phyloP scores from a whole-genome alignment of 192 early-diverging fungal species.

The Phycomyces nitens region DNA sequence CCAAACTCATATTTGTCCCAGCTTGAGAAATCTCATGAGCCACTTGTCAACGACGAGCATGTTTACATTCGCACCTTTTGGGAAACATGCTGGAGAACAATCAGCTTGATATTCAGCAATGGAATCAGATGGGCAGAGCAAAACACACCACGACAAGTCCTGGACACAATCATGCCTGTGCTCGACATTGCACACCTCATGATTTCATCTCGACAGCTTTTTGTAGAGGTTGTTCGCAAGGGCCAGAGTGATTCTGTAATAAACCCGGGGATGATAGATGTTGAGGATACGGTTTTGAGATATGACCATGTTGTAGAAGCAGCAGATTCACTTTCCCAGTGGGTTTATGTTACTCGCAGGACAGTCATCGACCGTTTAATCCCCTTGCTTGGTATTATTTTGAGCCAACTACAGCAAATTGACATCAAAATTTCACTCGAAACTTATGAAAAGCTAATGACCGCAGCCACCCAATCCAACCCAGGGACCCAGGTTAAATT shows the following conservation, averaged over 20 bases:
- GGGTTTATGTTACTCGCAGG: slow-evolving; percentile 30
- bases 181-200: slow-evolving; percentile 21
- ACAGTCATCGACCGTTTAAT: slow-evolving; percentile 21
- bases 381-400: slow-evolving; percentile 14
- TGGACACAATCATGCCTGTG: slow-evolving; percentile 17
- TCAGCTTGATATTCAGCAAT: slow-evolving; percentile 9
- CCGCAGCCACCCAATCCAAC: slow-evolving; percentile 25
- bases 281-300: neutral
- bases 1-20: neutral
- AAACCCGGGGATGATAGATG: neutral
- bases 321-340: slow-evolving; percentile 26
- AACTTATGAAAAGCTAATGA: slow-evolving; percentile 30
- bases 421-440: slow-evolving; percentile 23
- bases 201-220: neutral
- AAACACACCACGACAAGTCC: slow-evolving; percentile 16
- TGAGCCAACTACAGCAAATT: slow-evolving; percentile 11
- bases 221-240: slow-evolving; percentile 4
- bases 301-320: slow-evolving; percentile 9
- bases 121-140: slow-evolving; percentile 23
- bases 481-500: slow-evolving; percentile 5
- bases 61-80: slow-evolving; percentile 16
- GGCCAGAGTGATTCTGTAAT: neutral
- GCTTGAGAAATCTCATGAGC: neutral
- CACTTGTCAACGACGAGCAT: slow-evolving; percentile 5
- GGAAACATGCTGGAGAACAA: slow-evolving; percentile 16